Conservation (phyloP, 169 alveolate genomes). For the Eimeria sp. region DNA sequence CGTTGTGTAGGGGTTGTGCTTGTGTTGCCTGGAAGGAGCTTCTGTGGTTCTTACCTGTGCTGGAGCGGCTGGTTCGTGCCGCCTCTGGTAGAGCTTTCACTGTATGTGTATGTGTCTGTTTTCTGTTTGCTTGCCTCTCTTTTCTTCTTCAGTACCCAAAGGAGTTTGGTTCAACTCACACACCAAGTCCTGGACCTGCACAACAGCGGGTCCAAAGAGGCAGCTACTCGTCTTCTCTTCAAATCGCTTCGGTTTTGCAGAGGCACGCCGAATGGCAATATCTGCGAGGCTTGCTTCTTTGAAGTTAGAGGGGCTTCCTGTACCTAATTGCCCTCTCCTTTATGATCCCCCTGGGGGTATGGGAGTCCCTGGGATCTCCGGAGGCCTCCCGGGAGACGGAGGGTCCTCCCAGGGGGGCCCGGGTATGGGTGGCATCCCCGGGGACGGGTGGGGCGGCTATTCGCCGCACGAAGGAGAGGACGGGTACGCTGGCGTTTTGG, state of each 20-base stretch:
- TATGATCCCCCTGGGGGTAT: slow-evolving; percentile 33
- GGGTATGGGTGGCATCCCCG: too few species aligned
- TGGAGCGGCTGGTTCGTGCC: too few species aligned
- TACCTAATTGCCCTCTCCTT: slow-evolving; percentile 42
- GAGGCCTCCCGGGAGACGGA: background rate
- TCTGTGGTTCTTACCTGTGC: too few species aligned
- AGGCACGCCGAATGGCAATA: slow-evolving; percentile 74
- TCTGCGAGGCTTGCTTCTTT: slow-evolving; percentile 68
- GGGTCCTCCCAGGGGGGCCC: background rate
- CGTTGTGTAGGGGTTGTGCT: background rate
- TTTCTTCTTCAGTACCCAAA: slow-evolving; percentile 39
- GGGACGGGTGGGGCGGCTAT: slow-evolving; percentile 40
- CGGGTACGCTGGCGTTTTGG: slow-evolving; percentile 3
- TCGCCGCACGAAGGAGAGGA: slow-evolving; percentile 45
- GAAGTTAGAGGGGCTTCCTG: slow-evolving; percentile 52
- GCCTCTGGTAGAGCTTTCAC: too few species aligned
- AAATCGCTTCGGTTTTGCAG: slow-evolving; percentile 72
- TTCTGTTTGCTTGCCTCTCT: too few species aligned
- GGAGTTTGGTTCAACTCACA: slow-evolving; percentile 83
- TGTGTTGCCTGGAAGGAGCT: background rate
- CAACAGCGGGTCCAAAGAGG: slow-evolving; percentile 78
- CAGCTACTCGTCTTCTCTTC: slow-evolving; percentile 81
- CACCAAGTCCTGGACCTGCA: slow-evolving; percentile 82
- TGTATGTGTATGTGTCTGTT: background rate
- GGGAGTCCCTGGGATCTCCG: slow-evolving; percentile 22